Base-by-base conservation (phyloP, 352 stramenopile genomes). In the Aphanomyces cochlioides region DNA sequence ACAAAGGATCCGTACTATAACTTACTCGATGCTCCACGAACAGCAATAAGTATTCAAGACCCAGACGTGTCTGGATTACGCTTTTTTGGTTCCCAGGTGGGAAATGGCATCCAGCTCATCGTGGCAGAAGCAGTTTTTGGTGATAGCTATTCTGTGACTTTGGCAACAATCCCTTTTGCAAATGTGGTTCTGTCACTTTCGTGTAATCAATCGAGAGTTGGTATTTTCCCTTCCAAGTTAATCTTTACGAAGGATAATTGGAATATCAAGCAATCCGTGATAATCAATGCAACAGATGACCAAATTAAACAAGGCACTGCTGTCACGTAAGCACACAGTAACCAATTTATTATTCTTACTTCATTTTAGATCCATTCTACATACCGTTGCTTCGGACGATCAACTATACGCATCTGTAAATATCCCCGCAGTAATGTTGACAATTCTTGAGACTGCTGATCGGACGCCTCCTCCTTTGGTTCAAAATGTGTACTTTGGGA, bases 231-330 rank as follows among this genome's bases (percentile, higher is more conserved):
- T 6, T 12, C 58, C 4, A 38, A 17, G 7, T 36, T 66, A 19
- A 47, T 28, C 13, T 66, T 66, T 53, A 53, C 37, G 0, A 17
- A 15, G 19, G 39, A 53, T 28, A 43, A 66, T 41, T 66, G 58
- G 58, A 66, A 66, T 41, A 28, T 66, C 19, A 38, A 17, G 17
- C 58, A 66, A 66, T 38, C 38, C 58, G 36, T 66, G n/a, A 41
- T 43, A 3, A 41, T 41, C 3, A 66, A 53, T 15, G 58, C 58
- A 7, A 47, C 58, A 4, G 40, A 66, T 13, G 58, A 53, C 15
- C 53, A 28, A n/a, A 66, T 47, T 12, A 21, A 28, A 15, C 36
- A 47, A 47, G 58, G 58, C 37, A 53, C 15, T 6, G 39, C 38
- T 10, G 28, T 21, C 34, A 34, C 58, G 58, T 66, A 50, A 15